phyloP scores from a whole-genome alignment of 352 stramenopile genomes.

The Phytopythium cucurbitacearum region DNA sequence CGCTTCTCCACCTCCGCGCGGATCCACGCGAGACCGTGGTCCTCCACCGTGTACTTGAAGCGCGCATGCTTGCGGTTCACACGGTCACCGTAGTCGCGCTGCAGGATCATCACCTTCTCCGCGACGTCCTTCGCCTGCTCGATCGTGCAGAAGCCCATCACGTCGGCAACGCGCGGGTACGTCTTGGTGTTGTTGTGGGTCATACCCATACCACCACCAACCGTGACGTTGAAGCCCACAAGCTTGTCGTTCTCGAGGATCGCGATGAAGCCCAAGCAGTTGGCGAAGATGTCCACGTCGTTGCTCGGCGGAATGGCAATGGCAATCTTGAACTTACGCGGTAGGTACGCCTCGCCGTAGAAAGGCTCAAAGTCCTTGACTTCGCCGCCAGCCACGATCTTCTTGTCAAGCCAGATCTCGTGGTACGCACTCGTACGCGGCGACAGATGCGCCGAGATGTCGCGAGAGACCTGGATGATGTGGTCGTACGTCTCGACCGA shows the following conservation, averaged over 20 bases:
- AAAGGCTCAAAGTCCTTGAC: constrained; percentile 97
- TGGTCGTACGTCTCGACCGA: constrained; percentile 85
- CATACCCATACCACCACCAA: constrained; percentile 96
- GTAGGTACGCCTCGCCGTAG: constrained; percentile 96
- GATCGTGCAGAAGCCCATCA: constrained; percentile 94
- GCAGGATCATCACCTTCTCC: constrained; percentile 93
- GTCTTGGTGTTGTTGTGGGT: constrained; percentile 98
- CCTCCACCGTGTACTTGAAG: constrained; percentile 99
- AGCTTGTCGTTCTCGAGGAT: constrained; percentile 87
- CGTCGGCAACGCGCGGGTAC: constrained; percentile 94
- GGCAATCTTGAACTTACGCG: constrained; percentile 99
- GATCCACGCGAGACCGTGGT: constrained; percentile 94
- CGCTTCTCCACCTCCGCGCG: constrained; percentile 91
- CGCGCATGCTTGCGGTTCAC: constrained; percentile 95
- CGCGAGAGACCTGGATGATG: constrained; percentile 83
- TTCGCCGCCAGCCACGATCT: constrained; percentile 91
- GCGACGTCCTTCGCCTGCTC: constrained; percentile 88
- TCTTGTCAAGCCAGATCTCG: constrained; percentile 97
- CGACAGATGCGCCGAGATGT: constrained; percentile 92
- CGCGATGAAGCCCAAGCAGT: constrained; percentile 94
- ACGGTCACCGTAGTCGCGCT: constrained; percentile 96
- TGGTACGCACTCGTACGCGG: constrained; percentile 94
- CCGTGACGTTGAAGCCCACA: constrained; percentile 94
- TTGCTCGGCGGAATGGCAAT: constrained; percentile 97
- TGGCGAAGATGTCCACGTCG: constrained; percentile 96